Conservation (phyloP, 148 eudicot genomes). For the Amaranthus hypochondriacus region DNA sequence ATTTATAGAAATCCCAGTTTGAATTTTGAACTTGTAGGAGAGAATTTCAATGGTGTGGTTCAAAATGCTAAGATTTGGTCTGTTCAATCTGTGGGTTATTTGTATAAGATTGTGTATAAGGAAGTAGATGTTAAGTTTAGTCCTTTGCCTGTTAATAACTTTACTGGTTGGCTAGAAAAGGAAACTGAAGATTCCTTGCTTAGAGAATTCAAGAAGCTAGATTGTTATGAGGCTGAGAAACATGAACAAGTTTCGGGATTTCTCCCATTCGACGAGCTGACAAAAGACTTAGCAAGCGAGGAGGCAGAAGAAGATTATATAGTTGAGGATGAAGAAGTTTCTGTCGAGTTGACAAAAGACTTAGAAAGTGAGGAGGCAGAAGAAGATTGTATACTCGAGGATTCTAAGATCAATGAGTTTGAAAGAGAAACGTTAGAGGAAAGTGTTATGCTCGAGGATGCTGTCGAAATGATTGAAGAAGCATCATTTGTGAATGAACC, state of each 20-base stretch:
- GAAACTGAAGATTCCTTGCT: constrained; percentile 23
- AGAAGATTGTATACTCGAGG: too few species aligned
- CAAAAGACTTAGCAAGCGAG: too few species aligned
- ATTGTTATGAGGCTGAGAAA: too few species aligned
- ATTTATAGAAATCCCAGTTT: constrained; percentile 26
- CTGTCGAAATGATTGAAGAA: not conserved
- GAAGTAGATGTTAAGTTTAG: constrained; percentile 23
- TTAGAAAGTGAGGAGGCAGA: too few species aligned
- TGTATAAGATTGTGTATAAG: constrained; percentile 30
- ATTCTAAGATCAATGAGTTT: not conserved
- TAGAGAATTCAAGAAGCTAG: constrained; percentile 16
- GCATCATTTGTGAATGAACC: not conserved
- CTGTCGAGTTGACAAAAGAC: not conserved
- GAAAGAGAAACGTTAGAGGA: not conserved
- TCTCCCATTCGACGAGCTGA: too few species aligned
- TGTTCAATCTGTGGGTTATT: constrained; percentile 27
- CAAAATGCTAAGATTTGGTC: constrained; percentile 38
- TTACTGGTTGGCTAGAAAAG: constrained; percentile 43
- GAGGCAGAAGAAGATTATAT: too few species aligned
- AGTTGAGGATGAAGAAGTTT: too few species aligned
- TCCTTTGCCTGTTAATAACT: constrained; percentile 38
- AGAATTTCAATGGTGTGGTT: constrained; percentile 23
- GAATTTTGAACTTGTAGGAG: constrained; percentile 31
- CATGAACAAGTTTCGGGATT: too few species aligned
- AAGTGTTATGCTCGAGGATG: not conserved